Conservation (phyloP, 2,329 filamentous ascomycete genomes). For the Penicillium sp. region DNA sequence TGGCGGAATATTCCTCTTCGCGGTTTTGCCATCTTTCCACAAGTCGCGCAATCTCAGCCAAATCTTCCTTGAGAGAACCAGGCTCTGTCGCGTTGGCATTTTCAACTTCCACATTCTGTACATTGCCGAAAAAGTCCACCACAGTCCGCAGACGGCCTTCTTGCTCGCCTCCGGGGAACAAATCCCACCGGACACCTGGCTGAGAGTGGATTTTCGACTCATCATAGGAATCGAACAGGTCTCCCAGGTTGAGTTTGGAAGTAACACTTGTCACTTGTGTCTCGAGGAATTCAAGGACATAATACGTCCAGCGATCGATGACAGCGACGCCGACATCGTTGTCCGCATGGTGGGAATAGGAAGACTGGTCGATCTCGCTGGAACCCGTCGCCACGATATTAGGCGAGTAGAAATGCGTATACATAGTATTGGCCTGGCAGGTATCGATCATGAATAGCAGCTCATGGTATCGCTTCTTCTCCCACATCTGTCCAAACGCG, state of each 20-base stretch:
- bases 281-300: constrained; percentile 95
- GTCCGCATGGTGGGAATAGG: constrained; percentile 96
- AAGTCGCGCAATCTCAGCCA: constrained; percentile 67
- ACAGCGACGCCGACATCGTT: constrained; percentile 97
- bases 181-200: constrained; percentile 87
- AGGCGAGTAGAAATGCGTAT: constrained; percentile 94
- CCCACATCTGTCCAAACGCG: constrained; percentile 99
- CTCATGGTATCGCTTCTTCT: constrained; percentile 99
- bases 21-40: constrained; percentile 53
- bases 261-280: constrained; percentile 80
- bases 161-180: constrained; percentile 83
- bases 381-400: constrained; percentile 99
- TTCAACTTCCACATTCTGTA: constrained; percentile 93
- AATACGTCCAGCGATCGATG: constrained; percentile 98
- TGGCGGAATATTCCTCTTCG: constrained; percentile 35
- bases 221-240: constrained; percentile 95
- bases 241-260: constrained; percentile 85
- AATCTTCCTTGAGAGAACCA: constrained; percentile 62
- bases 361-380: constrained; percentile 91
- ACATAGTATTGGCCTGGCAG: constrained; percentile 99
- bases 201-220: constrained; percentile 91
- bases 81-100: constrained; percentile 55
- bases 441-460: constrained; percentile 99
- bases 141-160: constrained; percentile 76
- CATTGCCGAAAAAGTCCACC: constrained; percentile 97